Evolutionary conservation across 257 asterid genomes (phyloP).

Genomic region (Petunia secreta): DNA sequence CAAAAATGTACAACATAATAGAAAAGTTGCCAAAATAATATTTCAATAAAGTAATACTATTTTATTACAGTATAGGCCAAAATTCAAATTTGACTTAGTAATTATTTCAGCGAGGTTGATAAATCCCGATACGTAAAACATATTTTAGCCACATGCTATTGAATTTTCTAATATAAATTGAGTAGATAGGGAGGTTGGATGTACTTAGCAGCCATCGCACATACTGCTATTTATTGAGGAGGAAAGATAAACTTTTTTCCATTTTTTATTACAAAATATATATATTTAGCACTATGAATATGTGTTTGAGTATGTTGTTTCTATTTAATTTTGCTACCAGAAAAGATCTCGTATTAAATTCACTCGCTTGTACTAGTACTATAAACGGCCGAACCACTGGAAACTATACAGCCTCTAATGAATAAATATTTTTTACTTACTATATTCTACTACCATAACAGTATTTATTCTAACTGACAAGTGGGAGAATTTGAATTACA

Average conservation of each 20-base stretch:
- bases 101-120: not conserved
- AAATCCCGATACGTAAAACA: not conserved
- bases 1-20: not conserved
- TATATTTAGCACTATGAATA: not conserved
- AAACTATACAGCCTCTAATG: not conserved
- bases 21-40: not conserved
- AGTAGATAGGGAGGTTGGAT: not conserved
- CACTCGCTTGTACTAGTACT: conserved; percentile 4
- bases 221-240: conserved; percentile 7
- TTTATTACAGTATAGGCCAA: not conserved
- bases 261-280: too few relatives aligned
- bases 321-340: conserved; percentile 11
- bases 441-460: not conserved
- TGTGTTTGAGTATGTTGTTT: not conserved
- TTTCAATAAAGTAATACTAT: not conserved
- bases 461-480: not conserved
- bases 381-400: not conserved
- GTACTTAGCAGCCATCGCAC: not conserved
- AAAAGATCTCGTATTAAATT: conserved; percentile 10
- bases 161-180: not conserved
- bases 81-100: not conserved
- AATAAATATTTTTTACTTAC: not conserved
- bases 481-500: not conserved
- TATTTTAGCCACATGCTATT: not conserved
- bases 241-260: not conserved